A percentile compares a stretch with the other conserved stretches of the same genome.
phyloP scores from a whole-genome alignment of 2,329 filamentous ascomycete species.

The Atkinsonella texensis region DNA sequence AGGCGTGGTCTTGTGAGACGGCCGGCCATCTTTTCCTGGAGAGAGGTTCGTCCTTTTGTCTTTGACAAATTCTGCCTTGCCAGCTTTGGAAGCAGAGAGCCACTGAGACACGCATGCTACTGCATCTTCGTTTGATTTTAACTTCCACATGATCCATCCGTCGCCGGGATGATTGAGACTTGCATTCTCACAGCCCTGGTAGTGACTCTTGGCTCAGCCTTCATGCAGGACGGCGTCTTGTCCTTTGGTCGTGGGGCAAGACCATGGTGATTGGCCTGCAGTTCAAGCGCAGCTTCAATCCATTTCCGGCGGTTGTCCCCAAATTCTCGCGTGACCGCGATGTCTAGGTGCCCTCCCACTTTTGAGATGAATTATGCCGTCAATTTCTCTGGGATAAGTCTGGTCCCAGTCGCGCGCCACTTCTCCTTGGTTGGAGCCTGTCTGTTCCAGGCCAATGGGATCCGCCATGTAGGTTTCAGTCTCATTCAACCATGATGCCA shows the following conservation, averaged over 20 bases:
- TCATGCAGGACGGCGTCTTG: constrained; percentile 53
- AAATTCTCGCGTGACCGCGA: constrained; percentile 51
- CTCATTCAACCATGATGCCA: constrained; percentile 35
- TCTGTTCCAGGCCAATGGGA: constrained; percentile 53
- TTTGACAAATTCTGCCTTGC: constrained; percentile 13
- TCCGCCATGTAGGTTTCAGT: constrained; percentile 35
- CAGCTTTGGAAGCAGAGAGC: constrained; percentile 23
- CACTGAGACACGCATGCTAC: constrained; percentile 46
- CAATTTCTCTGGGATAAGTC: constrained; percentile 51
- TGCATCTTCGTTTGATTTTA: constrained; percentile 42
- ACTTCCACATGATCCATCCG: constrained; percentile 54
- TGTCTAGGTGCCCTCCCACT: constrained; percentile 48
- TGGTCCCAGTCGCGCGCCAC: constrained; percentile 35
- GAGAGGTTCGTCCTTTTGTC: constrained; percentile 8
- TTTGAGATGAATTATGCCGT: constrained; percentile 33
- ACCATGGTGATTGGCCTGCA: constrained; percentile 35
- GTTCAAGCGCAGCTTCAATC: constrained; percentile 30
- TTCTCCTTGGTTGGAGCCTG: constrained; percentile 49
- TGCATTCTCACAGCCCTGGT: constrained; percentile 37
- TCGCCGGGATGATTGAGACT: constrained; percentile 52
- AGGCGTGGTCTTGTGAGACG: constrained; percentile 14
- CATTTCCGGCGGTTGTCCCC: constrained; percentile 61
- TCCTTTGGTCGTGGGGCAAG: constrained; percentile 29
- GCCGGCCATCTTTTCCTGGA: constrained; percentile 12
- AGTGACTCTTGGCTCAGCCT: constrained; percentile 52